Percentiles rank a stretch among this genome's conserved stretches.
These are phyloP conservation scores for Nigrograna mackinnonii DNA, from an alignment of 2,329 filamentous ascomycete genomes.

Conservation along the genomic window DNA sequence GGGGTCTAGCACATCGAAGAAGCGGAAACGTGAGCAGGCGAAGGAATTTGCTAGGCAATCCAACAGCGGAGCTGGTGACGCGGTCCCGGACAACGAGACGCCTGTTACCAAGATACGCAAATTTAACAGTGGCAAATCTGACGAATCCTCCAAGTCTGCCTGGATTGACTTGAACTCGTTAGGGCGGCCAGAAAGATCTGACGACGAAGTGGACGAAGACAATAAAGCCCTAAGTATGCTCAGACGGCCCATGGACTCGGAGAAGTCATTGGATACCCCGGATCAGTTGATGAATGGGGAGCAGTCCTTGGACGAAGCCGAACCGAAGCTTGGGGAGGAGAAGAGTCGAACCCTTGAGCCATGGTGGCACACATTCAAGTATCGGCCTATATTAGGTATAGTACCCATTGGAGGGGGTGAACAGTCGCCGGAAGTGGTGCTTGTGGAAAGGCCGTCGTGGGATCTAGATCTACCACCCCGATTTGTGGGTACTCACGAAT, in stretches of 20 bases:
- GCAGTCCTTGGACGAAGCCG: conserved; percentile 9
- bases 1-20: conserved; percentile 28
- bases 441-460: conserved; percentile 86
- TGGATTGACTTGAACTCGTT: conserved; percentile 32
- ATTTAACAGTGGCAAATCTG: conserved; percentile 45
- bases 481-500: conserved; percentile 49
- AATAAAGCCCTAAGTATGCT: conserved; percentile 25
- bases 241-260: conserved; percentile 24
- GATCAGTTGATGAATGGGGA: background rate
- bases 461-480: conserved; percentile 77
- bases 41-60: conserved; percentile 30
- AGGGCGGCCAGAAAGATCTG: conserved; percentile 19
- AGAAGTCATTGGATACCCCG: conserved; percentile 12
- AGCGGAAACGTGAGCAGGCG: conserved; percentile 29
- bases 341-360: conserved; percentile 23
- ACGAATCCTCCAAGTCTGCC: conserved; percentile 22
- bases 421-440: conserved; percentile 71
- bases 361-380: conserved; percentile 88
- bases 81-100: conserved; percentile 50
- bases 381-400: conserved; percentile 86
- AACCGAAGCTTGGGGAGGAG: conserved; percentile 20
- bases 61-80: conserved; percentile 59
- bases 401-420: conserved; percentile 53
- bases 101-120: conserved; percentile 54
- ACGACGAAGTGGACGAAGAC: conserved; percentile 44